Base-by-base conservation (phyloP, 129 eudicot genomes). In the Smallanthus sonchifolius region DNA sequence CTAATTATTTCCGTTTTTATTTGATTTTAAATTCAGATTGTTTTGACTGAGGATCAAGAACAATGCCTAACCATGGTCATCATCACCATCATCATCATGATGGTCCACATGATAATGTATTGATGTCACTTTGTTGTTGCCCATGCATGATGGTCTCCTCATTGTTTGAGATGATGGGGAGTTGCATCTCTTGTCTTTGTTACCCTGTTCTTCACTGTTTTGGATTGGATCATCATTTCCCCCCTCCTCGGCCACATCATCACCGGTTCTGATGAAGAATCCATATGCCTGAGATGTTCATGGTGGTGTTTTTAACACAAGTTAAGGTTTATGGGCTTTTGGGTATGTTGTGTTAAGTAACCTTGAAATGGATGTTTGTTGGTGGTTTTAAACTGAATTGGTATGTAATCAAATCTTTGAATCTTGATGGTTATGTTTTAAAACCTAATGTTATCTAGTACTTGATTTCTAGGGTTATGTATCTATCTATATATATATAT, bases 161-260 rank as follows among this genome's bases (percentile, higher is more conserved):
- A 14, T 10, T 81, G 7, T 73, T 24, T 24, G 30, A 1, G 30
- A 24, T 24, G 30, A 24, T 83, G 9, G 85, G 87, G 43, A 78
- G 82, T 82, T 86, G 90, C 66, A 0, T 90, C 45, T 87, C 87
- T 30, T 84, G 83, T 24, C 83, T 86, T 61, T 88, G 86, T 76
- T 85, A 67, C 66, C 96, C 96, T 6, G 48, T 90, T 11, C 74
- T 90, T 76, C 85, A 70, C 65, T 90, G 92, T 70, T 87, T 90
- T 28, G 88, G 92, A 8, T 38, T 55, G 81, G 86, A 74, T 2
- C 82, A 70, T 5, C 72, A 43, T 64, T 66, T 19, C 42, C 76
- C 40, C 0, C 82, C 30, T 24, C 30, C 30, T 0, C 49, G 78
- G 7, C 81, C 75, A 7, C 81, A 57, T 62, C 48, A 79, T 62